Evolutionary conservation across 176 grass and related monocot genomes (phyloP).

Genomic region (Calamus simplicifolius): DNA sequence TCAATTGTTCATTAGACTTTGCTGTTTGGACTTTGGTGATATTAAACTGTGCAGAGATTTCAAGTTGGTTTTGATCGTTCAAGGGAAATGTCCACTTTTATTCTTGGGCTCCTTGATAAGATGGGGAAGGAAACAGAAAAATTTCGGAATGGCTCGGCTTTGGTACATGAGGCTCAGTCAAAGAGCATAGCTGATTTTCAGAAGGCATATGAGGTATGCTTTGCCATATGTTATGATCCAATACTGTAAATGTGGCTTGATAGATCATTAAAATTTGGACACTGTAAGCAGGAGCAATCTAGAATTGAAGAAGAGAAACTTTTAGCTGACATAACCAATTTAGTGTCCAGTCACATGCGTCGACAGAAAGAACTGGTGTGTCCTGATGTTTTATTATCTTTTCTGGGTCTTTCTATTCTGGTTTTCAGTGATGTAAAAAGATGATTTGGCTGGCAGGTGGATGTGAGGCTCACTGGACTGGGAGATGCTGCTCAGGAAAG

Average conservation of each 20-base stretch:
- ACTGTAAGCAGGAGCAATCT: slow-evolving; percentile 59
- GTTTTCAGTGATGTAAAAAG: too few species aligned
- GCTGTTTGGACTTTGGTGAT: background rate
- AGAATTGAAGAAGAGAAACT: slow-evolving; percentile 76
- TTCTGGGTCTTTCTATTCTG: too few species aligned
- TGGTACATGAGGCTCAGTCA: slow-evolving; percentile 54
- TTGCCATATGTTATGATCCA: background rate
- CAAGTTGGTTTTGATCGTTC: slow-evolving; percentile 43
- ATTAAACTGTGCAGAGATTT: slow-evolving; percentile 52
- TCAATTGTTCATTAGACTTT: too few species aligned
- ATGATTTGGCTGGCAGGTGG: slow-evolving; percentile 41
- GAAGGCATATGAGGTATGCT: slow-evolving; percentile 66
- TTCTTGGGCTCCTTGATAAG: slow-evolving; percentile 58
- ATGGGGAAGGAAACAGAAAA: slow-evolving; percentile 48
- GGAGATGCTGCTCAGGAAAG: slow-evolving; percentile 50
- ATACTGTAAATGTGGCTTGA: too few species aligned
- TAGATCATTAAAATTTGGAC: slow-evolving; percentile 8
- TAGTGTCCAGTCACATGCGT: slow-evolving; percentile 70
- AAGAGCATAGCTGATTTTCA: slow-evolving; percentile 85
- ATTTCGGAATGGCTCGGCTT: slow-evolving; percentile 47
- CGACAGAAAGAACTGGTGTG: slow-evolving; percentile 78
- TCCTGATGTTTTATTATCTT: background rate
- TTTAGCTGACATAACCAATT: slow-evolving; percentile 63
- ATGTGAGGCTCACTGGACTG: slow-evolving; percentile 49
- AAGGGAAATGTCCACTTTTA: slow-evolving; percentile 60